Evolutionary conservation across 805 yeast species (phyloP).

Genomic region (Tetrapisispora taiwanensis): DNA sequence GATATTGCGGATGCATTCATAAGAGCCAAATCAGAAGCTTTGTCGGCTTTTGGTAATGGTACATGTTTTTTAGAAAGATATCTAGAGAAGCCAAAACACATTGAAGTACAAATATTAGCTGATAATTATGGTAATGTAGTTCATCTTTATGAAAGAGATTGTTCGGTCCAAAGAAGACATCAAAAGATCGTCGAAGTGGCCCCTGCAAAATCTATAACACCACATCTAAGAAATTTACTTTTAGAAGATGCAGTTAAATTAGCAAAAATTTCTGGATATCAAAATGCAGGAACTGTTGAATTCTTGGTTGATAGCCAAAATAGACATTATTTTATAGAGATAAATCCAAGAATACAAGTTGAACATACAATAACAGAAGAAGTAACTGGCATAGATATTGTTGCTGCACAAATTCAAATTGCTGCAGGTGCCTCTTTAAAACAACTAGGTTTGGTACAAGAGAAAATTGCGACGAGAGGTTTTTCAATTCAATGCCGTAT

Average conservation of each 20-base stretch:
- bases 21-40: slow-evolving; percentile 89
- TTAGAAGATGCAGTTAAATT: slow-evolving; percentile 85
- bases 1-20: slow-evolving; percentile 79
- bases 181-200: slow-evolving; percentile 97
- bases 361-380: slow-evolving; percentile 98
- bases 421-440: slow-evolving; percentile 93
- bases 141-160: slow-evolving; percentile 91
- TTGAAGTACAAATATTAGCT: slow-evolving; percentile 89
- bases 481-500: slow-evolving; percentile 97
- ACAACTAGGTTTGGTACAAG: slow-evolving; percentile 85
- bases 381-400: slow-evolving; percentile 92
- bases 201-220: slow-evolving; percentile 83
- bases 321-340: slow-evolving; percentile 93
- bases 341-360: slow-evolving; percentile 94
- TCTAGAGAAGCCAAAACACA: slow-evolving; percentile 88
- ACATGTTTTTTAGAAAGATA: slow-evolving; percentile 94
- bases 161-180: slow-evolving; percentile 97
- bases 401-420: slow-evolving; percentile 97
- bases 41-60: slow-evolving; percentile 93
- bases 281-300: slow-evolving; percentile 97
- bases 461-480: slow-evolving; percentile 91
- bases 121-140: slow-evolving; percentile 88
- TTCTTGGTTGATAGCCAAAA: slow-evolving; percentile 83
- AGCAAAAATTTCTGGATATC: slow-evolving; percentile 75
- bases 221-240: slow-evolving; percentile 75